Base-by-base conservation (phyloP, 371 early-diverging fungal genomes). In the Choanephora cucurbitarum region DNA sequence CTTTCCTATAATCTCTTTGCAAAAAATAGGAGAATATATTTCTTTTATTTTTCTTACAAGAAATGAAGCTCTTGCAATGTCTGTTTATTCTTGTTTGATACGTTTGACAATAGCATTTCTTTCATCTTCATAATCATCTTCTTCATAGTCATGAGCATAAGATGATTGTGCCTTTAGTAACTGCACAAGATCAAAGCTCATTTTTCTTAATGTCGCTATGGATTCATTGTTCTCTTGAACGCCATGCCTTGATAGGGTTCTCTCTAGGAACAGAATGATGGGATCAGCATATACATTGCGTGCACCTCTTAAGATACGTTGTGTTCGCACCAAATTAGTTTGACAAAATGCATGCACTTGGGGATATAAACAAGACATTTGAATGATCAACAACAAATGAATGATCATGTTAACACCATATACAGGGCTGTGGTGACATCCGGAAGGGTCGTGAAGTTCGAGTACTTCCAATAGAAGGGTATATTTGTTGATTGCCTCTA, bases 361-460 rank as follows among this genome's bases (percentile, higher is more conserved):
- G 1, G 50, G 41, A 23, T 70, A 55, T 17, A 48, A 55, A 23
- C 58, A 51, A 7, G 66, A 31, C 13, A 34, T 49, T 18, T 52
- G 49, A 22, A 77, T 41, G 52, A 73, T 64, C 23, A 71, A 53
- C 46, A 62, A 73, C 1, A 73, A 40, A 18, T 66, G 60, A 10
- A 60, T 47, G 1, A 66, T 66, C n/a, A 69, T 22, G 21, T 64
- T 44, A 14, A 53, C 41, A 3, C 72, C 77, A 44, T 73, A 70
- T 0, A 69, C 59, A 0, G 77, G 77, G 15, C 59, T 65, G n/a
- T 73, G 68, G n/a, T 64, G 60, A 55, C 77, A 77, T 19, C 68
- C 69, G 6, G 61, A 55, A 0, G 60, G 59, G 46, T 77, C 77
- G 21, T 73, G 22, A 1, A 37, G 32, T 9, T 56, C 55, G 15